These are phyloP conservation scores for Yamadazyma sp. DNA, from an alignment of 805 yeast genomes.

Conservation along the genomic window DNA sequence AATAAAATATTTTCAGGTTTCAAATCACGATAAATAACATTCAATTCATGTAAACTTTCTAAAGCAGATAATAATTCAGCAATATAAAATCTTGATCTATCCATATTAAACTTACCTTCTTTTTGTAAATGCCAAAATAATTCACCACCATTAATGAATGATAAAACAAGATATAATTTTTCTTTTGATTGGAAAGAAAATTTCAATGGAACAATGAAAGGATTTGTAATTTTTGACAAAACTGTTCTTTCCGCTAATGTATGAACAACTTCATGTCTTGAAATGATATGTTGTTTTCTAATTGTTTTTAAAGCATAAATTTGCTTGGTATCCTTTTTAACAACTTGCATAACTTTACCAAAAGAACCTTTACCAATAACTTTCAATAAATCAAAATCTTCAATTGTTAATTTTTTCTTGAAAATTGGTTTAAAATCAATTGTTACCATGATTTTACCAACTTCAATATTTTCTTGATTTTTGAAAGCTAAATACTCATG, in stretches of 20 bases:
- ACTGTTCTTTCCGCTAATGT: conserved; percentile 96
- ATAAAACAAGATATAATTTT: conserved; percentile 82
- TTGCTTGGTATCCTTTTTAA: conserved; percentile 91
- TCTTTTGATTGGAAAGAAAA: conserved; percentile 98
- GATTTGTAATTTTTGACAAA: conserved; percentile 85
- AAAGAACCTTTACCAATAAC: conserved; percentile 98
- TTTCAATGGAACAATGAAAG: conserved; percentile 94
- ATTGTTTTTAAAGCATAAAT: conserved; percentile 93
- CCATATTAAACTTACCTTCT: conserved; percentile 84
- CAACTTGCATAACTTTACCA: conserved; percentile 98
- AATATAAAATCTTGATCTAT: conserved; percentile 87
- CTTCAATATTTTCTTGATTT: conserved; percentile 31
- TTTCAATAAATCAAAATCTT: conserved; percentile 88
- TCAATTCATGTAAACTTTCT: conserved; percentile 85
- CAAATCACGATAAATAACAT: conserved; percentile 91
- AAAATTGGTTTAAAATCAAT: conserved; percentile 66
- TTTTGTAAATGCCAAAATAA: conserved; percentile 90
- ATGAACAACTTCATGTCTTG: conserved; percentile 92
- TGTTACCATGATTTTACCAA: conserved; percentile 57
- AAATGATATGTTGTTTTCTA: conserved; percentile 90
- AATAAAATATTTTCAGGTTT: conserved; percentile 94
- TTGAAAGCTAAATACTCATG: conserved; percentile 46
- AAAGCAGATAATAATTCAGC: conserved; percentile 92
- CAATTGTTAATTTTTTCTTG: conserved; percentile 72
- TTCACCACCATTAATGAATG: conserved; percentile 97